Base-by-base conservation (phyloP, 2,329 filamentous ascomycete genomes). In the Clonostachys solani region DNA sequence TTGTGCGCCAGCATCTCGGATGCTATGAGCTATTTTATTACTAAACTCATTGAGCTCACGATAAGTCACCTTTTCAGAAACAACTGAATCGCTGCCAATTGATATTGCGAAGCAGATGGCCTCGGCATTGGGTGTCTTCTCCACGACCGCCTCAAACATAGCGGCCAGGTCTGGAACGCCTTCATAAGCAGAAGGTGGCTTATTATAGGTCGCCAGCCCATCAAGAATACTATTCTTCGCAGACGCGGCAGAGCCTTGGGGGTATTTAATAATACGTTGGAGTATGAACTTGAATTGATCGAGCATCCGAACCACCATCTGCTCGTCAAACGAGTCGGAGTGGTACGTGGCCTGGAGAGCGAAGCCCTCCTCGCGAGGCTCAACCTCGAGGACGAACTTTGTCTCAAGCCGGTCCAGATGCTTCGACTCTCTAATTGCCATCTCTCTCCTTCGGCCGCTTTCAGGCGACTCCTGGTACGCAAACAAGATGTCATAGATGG, bases 381-480 rank as follows among this genome's bases (percentile, higher is more conserved):
- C 85, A 12, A 94, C 71, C 58, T 96, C 91, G 7, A 95, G 60
- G 3, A 92, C 76, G 2, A 95, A 60, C 47, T 81, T 83, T 40
- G 89, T 91, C 59, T 95, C 91, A 7, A 94, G 70, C 18, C 80
- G 79, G 59, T 96, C 92, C 6, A 75, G 64, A 45, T 86, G 82
- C 23, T 77, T 74, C 0, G 80, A 60, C 47, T 90, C 72, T 10
- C 58, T 63, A 0, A 92, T 69, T 3, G 60, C 35, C 4, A 63
- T 55, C 2, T 33, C 52, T 16, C 40, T 45, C 44, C 23, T 52
- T 56, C 55, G 56, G 68, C 58, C 70, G 65, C 58, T 60, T 4
- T 54, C 52, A 2, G 86, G 69, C 1, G 84, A 87, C 58, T 95
- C 86, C 56, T 96, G 92, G 74, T 92, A 96, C 0, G 92, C 84